Evolutionary conservation across 352 stramenopile species (phyloP).

Genomic region (Globisporangium parvum): DNA sequence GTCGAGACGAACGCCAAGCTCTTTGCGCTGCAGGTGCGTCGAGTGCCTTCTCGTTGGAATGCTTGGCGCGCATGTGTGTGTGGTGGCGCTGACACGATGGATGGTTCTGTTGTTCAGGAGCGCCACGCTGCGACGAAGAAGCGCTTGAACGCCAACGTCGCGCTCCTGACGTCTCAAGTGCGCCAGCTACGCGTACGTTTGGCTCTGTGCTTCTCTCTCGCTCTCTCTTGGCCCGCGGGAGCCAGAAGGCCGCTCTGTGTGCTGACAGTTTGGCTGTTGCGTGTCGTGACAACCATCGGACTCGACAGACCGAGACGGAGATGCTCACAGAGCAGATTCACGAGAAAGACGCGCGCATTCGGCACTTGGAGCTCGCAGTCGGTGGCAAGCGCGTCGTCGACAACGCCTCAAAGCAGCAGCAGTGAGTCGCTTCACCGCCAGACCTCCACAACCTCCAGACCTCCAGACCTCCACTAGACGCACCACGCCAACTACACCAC

Average conservation of each 20-base stretch:
- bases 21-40: conserved; percentile 23
- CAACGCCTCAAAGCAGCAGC: not conserved
- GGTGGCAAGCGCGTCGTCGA: conserved; percentile 30
- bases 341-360: conserved; percentile 35
- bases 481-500: not conserved
- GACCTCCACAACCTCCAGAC: too few species aligned
- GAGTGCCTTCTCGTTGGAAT: not conserved
- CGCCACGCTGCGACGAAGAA: conserved; percentile 36
- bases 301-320: conserved; percentile 27
- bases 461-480: too few species aligned
- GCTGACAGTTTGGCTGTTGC: not conserved
- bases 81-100: not conserved
- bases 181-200: conserved; percentile 27
- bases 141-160: conserved; percentile 29
- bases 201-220: too few species aligned
- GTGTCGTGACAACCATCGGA: not conserved
- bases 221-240: too few species aligned
- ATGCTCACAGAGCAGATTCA: conserved; percentile 31
- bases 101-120: conserved; percentile 12
- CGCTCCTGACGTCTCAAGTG: conserved; percentile 22
- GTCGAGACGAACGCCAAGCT: conserved; percentile 41
- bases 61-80: too few species aligned
- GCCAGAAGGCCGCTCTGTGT: not conserved
- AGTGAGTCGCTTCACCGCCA: too few species aligned
- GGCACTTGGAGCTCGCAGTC: conserved; percentile 48